These are phyloP conservation scores for Pythium chondricola DNA, from an alignment of 352 stramenopile species.

Conservation along the genomic window DNA sequence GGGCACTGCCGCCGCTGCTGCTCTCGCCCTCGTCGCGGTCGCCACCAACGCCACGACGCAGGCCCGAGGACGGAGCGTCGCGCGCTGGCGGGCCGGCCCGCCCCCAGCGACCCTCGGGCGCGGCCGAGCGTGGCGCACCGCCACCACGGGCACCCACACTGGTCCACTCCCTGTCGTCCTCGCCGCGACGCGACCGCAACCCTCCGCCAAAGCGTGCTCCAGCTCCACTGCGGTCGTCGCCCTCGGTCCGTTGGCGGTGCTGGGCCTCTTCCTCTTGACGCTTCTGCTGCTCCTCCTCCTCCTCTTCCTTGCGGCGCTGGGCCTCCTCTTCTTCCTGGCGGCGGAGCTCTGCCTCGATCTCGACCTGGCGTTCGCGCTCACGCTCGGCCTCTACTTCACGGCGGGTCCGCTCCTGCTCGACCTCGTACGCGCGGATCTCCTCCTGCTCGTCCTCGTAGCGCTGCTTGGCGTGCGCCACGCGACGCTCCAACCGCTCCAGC, in stretches of 20 bases:
- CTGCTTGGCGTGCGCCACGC: slow-evolving; percentile 56
- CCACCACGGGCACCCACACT: slow-evolving; percentile 34
- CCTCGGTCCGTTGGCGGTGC: slow-evolving; percentile 18
- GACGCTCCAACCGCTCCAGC: slow-evolving; percentile 55
- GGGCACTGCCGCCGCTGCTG: background rate
- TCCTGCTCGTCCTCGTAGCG: slow-evolving; percentile 71
- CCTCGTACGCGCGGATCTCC: slow-evolving; percentile 45
- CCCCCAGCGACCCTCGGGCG: slow-evolving; percentile 55
- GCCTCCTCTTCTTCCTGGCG: slow-evolving; percentile 56
- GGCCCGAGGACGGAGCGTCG: slow-evolving; percentile 9
- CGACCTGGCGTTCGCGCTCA: slow-evolving; percentile 46
- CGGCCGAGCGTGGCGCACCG: slow-evolving; percentile 17
- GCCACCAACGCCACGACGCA: slow-evolving; percentile 11
- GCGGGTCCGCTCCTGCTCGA: slow-evolving; percentile 50
- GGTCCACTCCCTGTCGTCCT: slow-evolving; percentile 66
- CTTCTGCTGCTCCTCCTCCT: slow-evolving; percentile 23
- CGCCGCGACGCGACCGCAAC: slow-evolving; percentile 15
- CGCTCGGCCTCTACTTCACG: slow-evolving; percentile 56
- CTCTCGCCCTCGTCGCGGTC: slow-evolving; percentile 14
- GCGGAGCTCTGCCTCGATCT: slow-evolving; percentile 58
- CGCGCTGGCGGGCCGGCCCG: slow-evolving; percentile 38
- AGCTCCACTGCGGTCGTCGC: slow-evolving; percentile 20
- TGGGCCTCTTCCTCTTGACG: slow-evolving; percentile 33
- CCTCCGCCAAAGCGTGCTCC: slow-evolving; percentile 15
- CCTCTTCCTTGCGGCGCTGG: slow-evolving; percentile 32